Base-by-base conservation (phyloP, 2,329 filamentous ascomycete species). In the Fusarium nelsonii region DNA sequence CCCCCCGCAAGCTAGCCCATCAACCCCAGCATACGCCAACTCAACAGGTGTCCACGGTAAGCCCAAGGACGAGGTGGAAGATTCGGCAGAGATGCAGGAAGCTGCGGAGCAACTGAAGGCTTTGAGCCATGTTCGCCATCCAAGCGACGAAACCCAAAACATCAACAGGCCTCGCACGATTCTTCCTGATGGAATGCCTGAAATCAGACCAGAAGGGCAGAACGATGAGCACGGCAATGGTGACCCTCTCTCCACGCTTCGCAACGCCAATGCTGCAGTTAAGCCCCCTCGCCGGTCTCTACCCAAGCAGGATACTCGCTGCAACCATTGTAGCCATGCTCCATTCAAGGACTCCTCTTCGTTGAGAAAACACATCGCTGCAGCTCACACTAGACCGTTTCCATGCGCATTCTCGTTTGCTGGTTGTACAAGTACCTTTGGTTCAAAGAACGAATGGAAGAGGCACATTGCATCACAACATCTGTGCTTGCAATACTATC, bases 371-470 rank as follows among this genome's bases (percentile, higher is more conserved):
- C 89, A 91, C 72, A 86, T 91, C 49, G 88, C 89, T 8, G 88
- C 89, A 3, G 88, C 88, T 3, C 90, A 92, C 66, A 91, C 89
- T 0, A 85, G 90, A 20, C 90, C 90, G 0, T 98, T 97, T 73
- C 89, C 90, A 1, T 99, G 95, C 76, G 92, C 92, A 4, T 95
- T 97, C 76, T 89, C 90, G 1, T 90, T 90, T 73, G 97, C 95
- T 40, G 93, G 92, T 18, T 99, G 95, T 78, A 82, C 81, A 1
- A 94, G 93, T 71, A 92, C 90, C 0, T 97, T 98, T 77, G 90
- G 91, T 2, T 95, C 92, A 16, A 98, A 97, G 81, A 97, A 98
- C 75, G 95, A 98, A 78, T 99, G 95, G 95, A 98, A 98, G 79
- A 88, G 95, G 5, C 96, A 99, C 76, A 93, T 97, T 76, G 87